phyloP scores from a whole-genome alignment of 345 rosid species.

The Cochlearia excelsa region DNA sequence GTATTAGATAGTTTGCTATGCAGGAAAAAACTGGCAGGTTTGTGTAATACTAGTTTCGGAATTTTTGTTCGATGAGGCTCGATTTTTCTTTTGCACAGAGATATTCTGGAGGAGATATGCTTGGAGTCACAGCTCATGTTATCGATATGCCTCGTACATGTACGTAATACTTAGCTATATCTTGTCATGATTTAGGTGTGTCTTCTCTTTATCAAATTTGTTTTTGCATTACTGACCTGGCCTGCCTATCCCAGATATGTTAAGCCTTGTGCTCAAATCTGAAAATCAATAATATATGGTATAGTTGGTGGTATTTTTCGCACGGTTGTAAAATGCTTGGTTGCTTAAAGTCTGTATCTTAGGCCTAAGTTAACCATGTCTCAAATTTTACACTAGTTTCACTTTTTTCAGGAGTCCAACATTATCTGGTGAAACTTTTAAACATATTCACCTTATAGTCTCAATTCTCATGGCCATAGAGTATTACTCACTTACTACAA shows the following conservation, averaged over 20 bases:
- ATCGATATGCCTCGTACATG: slow-evolving; percentile 88
- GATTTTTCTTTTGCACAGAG: slow-evolving; percentile 45
- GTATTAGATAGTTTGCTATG: too few relatives aligned
- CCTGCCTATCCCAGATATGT: too few relatives aligned
- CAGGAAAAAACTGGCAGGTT: too few relatives aligned
- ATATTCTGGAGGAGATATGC: slow-evolving; percentile 83
- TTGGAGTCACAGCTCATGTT: slow-evolving; percentile 83
- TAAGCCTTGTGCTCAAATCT: background rate
- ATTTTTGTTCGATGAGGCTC: background rate
- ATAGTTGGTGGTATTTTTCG: slow-evolving; percentile 9
- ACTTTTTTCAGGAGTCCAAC: background rate
- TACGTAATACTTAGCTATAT: slow-evolving; percentile 42
- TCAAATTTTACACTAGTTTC: background rate
- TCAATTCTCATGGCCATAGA: too few relatives aligned
- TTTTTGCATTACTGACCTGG: too few relatives aligned
- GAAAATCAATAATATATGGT: background rate
- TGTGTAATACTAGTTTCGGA: too few relatives aligned
- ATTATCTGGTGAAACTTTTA: slow-evolving; percentile 5
- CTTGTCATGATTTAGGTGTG: slow-evolving; percentile 11
- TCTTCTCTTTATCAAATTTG: background rate
- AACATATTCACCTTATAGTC: background rate
- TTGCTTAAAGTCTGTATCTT: slow-evolving; percentile 12
- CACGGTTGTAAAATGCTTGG: slow-evolving; percentile 5
- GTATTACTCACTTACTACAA: too few relatives aligned
- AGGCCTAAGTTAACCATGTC: background rate